Evolutionary conservation across 352 stramenopile species (phyloP).

Genomic region (Thraustotheca clavata): DNA sequence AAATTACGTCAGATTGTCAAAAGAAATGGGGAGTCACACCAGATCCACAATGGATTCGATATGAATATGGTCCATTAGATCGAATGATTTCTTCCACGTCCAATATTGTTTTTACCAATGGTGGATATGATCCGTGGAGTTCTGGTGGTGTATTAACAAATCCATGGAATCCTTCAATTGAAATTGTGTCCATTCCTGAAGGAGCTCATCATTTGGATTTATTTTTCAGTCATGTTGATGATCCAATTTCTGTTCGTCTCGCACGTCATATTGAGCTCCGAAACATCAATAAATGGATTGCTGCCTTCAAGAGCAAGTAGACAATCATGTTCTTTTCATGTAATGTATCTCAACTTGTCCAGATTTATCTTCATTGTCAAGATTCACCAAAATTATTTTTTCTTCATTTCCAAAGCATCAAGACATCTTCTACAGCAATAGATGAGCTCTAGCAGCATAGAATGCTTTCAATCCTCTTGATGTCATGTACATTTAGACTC

Average conservation of each 20-base stretch:
- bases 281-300: conserved; percentile 82
- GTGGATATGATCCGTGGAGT: conserved; percentile 90
- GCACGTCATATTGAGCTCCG: conserved; percentile 70
- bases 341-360: too few relatives aligned
- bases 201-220: conserved; percentile 88
- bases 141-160: conserved; percentile 73
- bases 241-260: conserved; percentile 66
- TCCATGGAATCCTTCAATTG: conserved; percentile 27
- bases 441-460: too few relatives aligned
- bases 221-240: conserved; percentile 85
- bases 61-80: conserved; percentile 54
- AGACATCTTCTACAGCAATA: too few relatives aligned
- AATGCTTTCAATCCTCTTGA: too few relatives aligned
- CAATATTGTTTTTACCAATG: conserved; percentile 96
- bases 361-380: too few relatives aligned
- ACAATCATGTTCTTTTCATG: too few relatives aligned
- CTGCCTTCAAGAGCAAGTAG: too few relatives aligned
- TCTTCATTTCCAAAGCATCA: too few relatives aligned
- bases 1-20: conserved; percentile 56
- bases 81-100: conserved; percentile 46
- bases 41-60: conserved; percentile 62
- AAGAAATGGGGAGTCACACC: conserved; percentile 53
- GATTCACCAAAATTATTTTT: too few relatives aligned
- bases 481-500: too few relatives aligned
- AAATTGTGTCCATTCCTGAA: conserved; percentile 63